Evolutionary conservation across 1,284 basidiomycete species (phyloP), one percentile per base, ranked within the genome.

Genomic region (Leccinum cinnamomeum): DNA sequence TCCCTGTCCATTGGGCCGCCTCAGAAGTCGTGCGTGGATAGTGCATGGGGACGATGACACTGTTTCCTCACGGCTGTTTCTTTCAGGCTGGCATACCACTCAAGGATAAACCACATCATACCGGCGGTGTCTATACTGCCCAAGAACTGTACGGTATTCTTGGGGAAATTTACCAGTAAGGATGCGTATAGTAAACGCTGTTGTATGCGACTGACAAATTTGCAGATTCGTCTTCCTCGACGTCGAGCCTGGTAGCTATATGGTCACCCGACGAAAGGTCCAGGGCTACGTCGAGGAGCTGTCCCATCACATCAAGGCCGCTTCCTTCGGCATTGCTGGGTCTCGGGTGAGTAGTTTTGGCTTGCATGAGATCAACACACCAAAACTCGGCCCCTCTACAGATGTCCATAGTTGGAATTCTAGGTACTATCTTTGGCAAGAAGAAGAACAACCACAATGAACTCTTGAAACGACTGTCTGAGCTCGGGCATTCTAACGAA

Each of bases 161-260:
- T 7, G 79, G 82, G 28, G 86, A 89, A 35, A 87, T 91, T 61
- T 91, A 91, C 73, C 75, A 84, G 85, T 90, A 64, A 72, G 86
- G 5, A 51, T 33, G 23, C 16, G 25, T 41, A 59, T 25, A 2
- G 7, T 12, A 14, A 56, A 33, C 37, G 14, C 37, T 7, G 25
- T 18, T 46, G 16, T 44, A 30, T 51, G 28, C 16, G 37, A 56
- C 35, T 68, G 55, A 61, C 6, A n/a, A n/a, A 53, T 41, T 25
- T 10, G 7, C 65, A 91, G 89, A 33, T 89, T 83, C 70, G 76
- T 92, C 63, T 92, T 91, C 84, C 80, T 91, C n/a, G 84, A 91
- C 61, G 77, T 85, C 46, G 88, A 90, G 60, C 69, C 81, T 3
- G 78, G 81, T 2, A 83, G 84, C 65, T 74, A 84, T 53, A 82